Base-by-base conservation (phyloP, 495 filamentous ascomycete species). In the Podospora fimiseda region DNA sequence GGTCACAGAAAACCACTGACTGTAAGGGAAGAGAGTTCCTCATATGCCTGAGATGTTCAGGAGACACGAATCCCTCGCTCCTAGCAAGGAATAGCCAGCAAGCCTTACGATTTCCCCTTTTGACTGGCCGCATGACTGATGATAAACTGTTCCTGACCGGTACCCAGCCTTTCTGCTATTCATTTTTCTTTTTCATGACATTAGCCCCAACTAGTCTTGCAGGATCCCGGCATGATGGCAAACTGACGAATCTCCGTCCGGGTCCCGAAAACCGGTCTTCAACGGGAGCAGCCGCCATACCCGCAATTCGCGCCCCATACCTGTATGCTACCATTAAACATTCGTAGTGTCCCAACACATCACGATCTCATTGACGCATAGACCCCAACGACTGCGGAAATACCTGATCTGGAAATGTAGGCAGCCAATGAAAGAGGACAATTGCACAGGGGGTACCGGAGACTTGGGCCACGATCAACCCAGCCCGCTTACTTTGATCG, bases 221-320 rank as follows among this genome's bases (percentile, higher is more conserved):
- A 37, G n/a, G 33, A 37, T 37, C 41, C 41, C 22, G 15, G 2
- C 41, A 18, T 18, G 13, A 9, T 45, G 20, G 7, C 43, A 14
- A 21, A 19, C 18, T n/a, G n/a, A n/a, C n/a, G n/a, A n/a, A n/a
- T n/a, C n/a, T n/a, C n/a, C n/a, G n/a, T n/a, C n/a, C n/a, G n/a
- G n/a, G n/a, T n/a, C n/a, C n/a, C n/a, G n/a, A n/a, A n/a, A n/a
- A n/a, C n/a, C 16, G 14, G 44, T n/a, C 33, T 15, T 21, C 22
- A 14, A n/a, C 23, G 44, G 44, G 44, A 47, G 23, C 2, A 47
- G 21, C 44, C 44, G 44, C 44, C n/a, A 47, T 18, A 27, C 23
- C 23, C 22, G 44, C 16, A 18, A n/a, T 16, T 9, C 44, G 44
- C 23, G 9, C n/a, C 3, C 21, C 9, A 16, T 2, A 24, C 8